phyloP scores from a whole-genome alignment of 225 moss, liverwort and hornwort genomes.

The Asterella californica region DNA sequence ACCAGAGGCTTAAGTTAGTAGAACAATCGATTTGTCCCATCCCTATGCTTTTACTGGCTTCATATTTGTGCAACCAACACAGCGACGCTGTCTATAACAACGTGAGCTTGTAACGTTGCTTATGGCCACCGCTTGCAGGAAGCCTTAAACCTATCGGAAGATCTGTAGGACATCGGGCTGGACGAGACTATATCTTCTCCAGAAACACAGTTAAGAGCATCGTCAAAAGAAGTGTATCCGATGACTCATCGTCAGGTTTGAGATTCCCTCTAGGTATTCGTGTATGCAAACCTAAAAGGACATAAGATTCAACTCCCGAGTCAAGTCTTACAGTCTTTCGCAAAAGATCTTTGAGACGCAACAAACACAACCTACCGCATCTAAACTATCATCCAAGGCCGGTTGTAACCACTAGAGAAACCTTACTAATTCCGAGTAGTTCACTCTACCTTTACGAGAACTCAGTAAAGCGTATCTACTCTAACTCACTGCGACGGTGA shows the following conservation, averaged over 20 bases:
- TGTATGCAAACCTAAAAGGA: not conserved
- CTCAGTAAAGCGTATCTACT: too few relatives aligned
- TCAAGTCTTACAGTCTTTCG: not conserved
- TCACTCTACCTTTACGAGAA: too few relatives aligned
- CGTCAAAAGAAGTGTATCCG: conserved; percentile 21
- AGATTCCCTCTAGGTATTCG: not conserved
- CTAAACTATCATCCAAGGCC: too few relatives aligned
- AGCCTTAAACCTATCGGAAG: not conserved
- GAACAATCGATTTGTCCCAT: not conserved
- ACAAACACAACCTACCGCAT: not conserved
- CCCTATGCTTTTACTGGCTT: not conserved
- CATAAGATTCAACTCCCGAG: not conserved
- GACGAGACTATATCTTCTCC: conserved; percentile 11
- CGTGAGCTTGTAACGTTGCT: not conserved
- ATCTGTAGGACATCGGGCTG: not conserved
- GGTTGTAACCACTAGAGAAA: too few relatives aligned
- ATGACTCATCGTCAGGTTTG: conserved; percentile 40
- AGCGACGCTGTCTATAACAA: not conserved
- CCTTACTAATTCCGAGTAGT: too few relatives aligned
- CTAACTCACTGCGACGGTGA: too few relatives aligned
- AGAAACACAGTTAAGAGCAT: not conserved
- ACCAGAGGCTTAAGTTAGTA: not conserved
- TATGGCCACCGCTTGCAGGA: conserved; percentile 15
- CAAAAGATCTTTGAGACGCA: not conserved
- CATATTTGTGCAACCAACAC: too few relatives aligned